A percentile compares a stretch with the other conserved stretches of the same genome.
phyloP scores from a whole-genome alignment of 768 basidiomycete genomes.

The Imleria badia region DNA sequence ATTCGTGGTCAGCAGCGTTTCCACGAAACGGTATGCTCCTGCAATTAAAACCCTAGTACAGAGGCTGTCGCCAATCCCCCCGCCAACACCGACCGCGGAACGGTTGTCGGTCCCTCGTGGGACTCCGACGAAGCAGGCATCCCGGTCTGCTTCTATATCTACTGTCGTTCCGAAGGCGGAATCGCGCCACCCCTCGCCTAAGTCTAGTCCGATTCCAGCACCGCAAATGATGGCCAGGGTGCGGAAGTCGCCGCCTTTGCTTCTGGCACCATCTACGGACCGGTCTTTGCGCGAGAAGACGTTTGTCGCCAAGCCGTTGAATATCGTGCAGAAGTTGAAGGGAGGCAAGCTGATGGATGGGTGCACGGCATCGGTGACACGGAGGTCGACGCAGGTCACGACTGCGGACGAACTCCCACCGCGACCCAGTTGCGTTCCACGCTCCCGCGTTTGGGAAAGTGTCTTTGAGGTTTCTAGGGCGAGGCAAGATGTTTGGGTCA shows the following conservation, averaged over 20 bases:
- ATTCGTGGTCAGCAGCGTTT: conserved; percentile 6
- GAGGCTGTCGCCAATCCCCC: background rate
- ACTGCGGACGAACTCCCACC: background rate
- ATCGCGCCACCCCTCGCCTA: background rate
- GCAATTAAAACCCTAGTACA: background rate
- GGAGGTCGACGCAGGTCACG: background rate
- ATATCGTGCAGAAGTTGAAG: background rate
- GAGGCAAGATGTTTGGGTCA: background rate
- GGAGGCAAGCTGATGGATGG: background rate
- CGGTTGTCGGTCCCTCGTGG: background rate
- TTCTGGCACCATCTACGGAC: too few relatives aligned
- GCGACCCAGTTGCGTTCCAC: conserved; percentile 1
- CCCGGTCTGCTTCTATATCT: background rate
- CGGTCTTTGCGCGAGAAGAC: background rate
- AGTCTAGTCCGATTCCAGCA: background rate
- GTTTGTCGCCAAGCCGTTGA: background rate
- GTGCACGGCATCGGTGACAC: background rate
- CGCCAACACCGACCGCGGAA: background rate
- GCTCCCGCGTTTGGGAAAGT: background rate
- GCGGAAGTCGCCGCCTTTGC: background rate
- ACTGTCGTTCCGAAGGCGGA: background rate
- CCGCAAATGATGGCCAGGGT: background rate
- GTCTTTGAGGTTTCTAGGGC: background rate
- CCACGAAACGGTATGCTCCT: background rate
- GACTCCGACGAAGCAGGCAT: background rate